phyloP scores from a whole-genome alignment of 768 basidiomycete genomes.

The Boletellus ananas region DNA sequence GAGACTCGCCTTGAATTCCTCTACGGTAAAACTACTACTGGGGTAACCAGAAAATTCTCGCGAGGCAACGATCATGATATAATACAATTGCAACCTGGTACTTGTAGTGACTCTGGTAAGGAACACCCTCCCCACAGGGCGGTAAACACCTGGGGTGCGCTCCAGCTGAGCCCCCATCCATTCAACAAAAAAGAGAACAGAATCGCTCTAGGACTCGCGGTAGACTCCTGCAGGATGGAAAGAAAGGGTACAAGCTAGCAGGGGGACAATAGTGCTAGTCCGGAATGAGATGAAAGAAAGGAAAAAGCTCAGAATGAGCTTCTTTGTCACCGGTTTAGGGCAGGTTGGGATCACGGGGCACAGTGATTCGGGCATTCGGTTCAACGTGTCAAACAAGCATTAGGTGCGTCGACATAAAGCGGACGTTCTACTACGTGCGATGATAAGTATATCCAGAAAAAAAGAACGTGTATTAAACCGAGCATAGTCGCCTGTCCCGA shows the following conservation, averaged over 20 bases:
- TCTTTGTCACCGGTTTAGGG: slow-evolving; percentile 15
- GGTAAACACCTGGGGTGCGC: slow-evolving; percentile 19
- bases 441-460: slow-evolving; percentile 10
- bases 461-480: slow-evolving; percentile 25
- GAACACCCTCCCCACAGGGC: slow-evolving; percentile 25
- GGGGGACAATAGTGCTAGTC: slow-evolving; percentile 39
- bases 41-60: no score
- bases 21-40: no score
- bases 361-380: no score
- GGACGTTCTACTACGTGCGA: not conserved
- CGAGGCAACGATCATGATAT: no score
- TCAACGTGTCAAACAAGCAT: not conserved
- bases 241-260: slow-evolving; percentile 12
- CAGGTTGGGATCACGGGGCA: slow-evolving; percentile 11
- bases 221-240: slow-evolving; percentile 31
- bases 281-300: slow-evolving; percentile 26
- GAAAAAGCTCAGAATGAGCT: not conserved
- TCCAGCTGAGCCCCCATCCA: slow-evolving; percentile 22
- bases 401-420: not conserved
- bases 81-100: no score
- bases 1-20: no score
- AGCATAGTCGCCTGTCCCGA: slow-evolving; percentile 10
- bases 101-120: slow-evolving; percentile 34
- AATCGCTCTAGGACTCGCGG: slow-evolving; percentile 33
- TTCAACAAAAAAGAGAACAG: not conserved